Evolutionary conservation across 352 stramenopile species (phyloP), one percentile per base, ranked within the genome.

Genomic region (Pythium vanterpoolii): DNA sequence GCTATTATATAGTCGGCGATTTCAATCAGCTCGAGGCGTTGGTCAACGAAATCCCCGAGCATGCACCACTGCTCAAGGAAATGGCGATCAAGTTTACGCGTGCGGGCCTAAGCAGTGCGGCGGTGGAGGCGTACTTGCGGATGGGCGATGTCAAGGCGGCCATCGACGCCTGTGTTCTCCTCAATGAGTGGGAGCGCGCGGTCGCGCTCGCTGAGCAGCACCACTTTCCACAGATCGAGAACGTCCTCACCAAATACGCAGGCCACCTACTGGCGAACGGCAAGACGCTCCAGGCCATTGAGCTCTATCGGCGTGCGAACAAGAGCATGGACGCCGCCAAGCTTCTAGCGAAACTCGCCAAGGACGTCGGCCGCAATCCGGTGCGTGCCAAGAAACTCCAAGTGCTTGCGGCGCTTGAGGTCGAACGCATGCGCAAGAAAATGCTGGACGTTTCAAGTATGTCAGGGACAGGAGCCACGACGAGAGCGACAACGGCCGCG

Each of bases 211-310:
- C 92, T 0, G 87, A 97, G 56, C 70, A 95, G 62, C 87, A 97
- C 73, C 79, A 96, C 56, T 98, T 96, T 55, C 89, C 89, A 11
- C 92, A 98, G 64, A 97, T 98, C 38, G 94, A 98, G 66, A 94
- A 95, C 48, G 75, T 98, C 9, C 58, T 98, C 6, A 83, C 75
- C 27, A 97, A 97, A 54, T 95, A 96, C 60, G 89, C 88, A 8
- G 89, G 73, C 21, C 75, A 96, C 33, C 68, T 98, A 16, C 66
- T 97, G 45, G 72, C 80, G 39, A 90, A 85, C 44, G 88, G 86
- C 26, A 92, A 98, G 48, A 94, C 80, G 0, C 77, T 91, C 62
- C 85, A 93, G 47, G 85, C 85, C 19, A 96, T 98, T 48, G 93
- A 98, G 70, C 73, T 98, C 1, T 98, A 96, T 55, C 83, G 93